Evolutionary conservation across 2,329 filamentous ascomycete genomes (phyloP), one percentile per base, ranked within the genome.

Genomic region (Pseudocercospora vitis): DNA sequence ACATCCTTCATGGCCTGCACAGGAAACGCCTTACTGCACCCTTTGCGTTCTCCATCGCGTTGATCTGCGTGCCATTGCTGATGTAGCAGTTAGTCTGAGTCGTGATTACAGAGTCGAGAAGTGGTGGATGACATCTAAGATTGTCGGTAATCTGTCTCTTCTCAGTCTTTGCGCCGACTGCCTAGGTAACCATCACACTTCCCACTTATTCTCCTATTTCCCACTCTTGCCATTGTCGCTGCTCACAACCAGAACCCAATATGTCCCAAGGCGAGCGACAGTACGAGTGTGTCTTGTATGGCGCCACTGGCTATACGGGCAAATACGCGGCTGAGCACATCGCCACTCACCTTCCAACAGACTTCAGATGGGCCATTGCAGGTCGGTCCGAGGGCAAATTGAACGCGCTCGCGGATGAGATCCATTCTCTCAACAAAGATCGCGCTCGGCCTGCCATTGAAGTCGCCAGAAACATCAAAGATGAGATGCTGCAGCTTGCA

Each of bases 301-400:
- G 86, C 21, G 84, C 86, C 7, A 86, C 80, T 68, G 91, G 91
- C 23, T 96, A 95, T 72, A 96, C 91, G 0, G 91, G 91, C 32
- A 85, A 83, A 60, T 78, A 88, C 62, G 84, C 84, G 2, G 85
- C 86, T 23, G 85, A 95, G 69, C 84, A 94, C 71, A 86, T 96
- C 65, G 79, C 84, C 48, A 79, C 78, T 11, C 74, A 82, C 60
- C 76, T 90, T 1, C 87, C 91, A 0, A 89, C 87, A 14, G 82
- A 89, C 68, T 71, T 95, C 57, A 90, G 84, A 75, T 96, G 91
- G 91, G 91, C 89, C 11, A 77, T 96, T 51, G 89, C 90, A 40
- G 91, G 91, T 24, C 87, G 91, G 21, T 91, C 88, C n/a, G 75
- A 79, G 45, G 75, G 78, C 45, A 96, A 96, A 71, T 79, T 97